Evolutionary conservation across 371 early-diverging fungal species (phyloP).

Genomic region (Thermomucor indicae-seudaticae): DNA sequence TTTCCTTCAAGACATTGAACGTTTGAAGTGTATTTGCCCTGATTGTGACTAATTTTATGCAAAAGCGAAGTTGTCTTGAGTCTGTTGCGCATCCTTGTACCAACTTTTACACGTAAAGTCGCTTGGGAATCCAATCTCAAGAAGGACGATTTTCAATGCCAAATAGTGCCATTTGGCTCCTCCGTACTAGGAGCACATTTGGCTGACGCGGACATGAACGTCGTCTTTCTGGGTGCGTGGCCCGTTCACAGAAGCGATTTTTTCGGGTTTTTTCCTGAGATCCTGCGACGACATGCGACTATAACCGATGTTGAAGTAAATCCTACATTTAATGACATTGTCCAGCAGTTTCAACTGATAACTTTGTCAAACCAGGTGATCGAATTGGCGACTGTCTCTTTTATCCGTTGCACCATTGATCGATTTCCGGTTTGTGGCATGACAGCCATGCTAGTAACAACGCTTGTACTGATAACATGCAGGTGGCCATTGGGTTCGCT

Average conservation of each 20-base stretch:
- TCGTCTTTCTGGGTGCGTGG: slow-evolving; percentile 22
- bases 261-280: slow-evolving; percentile 14
- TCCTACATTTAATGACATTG: no score
- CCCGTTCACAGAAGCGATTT: slow-evolving; percentile 19
- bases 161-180: slow-evolving; percentile 34
- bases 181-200: slow-evolving; percentile 32
- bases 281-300: slow-evolving; percentile 13
- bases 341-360: no score
- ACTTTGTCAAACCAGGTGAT: slow-evolving; percentile 22
- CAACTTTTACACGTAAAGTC: slow-evolving; percentile 1
- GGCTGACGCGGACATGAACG: slow-evolving; percentile 29
- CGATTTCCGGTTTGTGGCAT: slow-evolving; percentile 19
- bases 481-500: slow-evolving; percentile 40
- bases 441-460: no score
- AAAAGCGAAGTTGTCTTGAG: slow-evolving; percentile 9
- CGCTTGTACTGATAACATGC: no score
- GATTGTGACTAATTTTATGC: no score
- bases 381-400: slow-evolving; percentile 28
- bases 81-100: slow-evolving; percentile 4
- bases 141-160: slow-evolving; percentile 9
- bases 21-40: no score
- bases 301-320: slow-evolving; percentile 26
- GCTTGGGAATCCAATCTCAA: slow-evolving; percentile 1
- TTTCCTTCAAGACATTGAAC: no score
- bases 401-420: slow-evolving; percentile 32